These are phyloP conservation scores for Graphilbum fragrans DNA, from an alignment of 2,329 filamentous ascomycete genomes.

Conservation along the genomic window DNA sequence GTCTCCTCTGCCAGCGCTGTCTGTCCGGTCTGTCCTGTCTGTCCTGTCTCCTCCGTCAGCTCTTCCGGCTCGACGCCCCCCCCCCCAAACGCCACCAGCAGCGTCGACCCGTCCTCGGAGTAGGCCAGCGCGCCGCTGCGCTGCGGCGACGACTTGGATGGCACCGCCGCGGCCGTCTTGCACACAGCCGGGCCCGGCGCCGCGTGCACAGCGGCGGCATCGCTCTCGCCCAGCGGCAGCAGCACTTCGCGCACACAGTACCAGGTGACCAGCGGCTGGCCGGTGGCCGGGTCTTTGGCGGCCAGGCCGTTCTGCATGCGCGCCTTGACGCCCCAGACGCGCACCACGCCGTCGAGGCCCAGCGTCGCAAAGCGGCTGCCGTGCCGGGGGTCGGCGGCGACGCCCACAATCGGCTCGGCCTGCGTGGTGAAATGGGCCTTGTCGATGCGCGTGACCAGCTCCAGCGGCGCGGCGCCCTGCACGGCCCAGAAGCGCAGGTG, in stretches of 20 bases:
- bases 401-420: constrained; percentile 52
- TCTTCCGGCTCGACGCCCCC: background rate
- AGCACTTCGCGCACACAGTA: constrained; percentile 49
- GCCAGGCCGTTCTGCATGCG: constrained; percentile 57
- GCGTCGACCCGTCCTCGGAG: constrained; percentile 71
- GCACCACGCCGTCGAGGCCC: constrained; percentile 65
- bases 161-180: background rate
- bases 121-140: constrained; percentile 59
- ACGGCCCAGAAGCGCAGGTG: constrained; percentile 86
- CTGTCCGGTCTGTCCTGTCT: background rate
- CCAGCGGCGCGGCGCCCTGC: constrained; percentile 42
- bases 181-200: too few species aligned
- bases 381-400: constrained; percentile 54
- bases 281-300: constrained; percentile 40
- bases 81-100: constrained; percentile 55
- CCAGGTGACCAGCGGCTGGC: constrained; percentile 60
- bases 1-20: background rate
- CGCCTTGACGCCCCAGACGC: constrained; percentile 68
- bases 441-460: constrained; percentile 73
- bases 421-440: constrained; percentile 56
- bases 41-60: background rate
- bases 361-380: constrained; percentile 69
- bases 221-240: constrained; percentile 17
- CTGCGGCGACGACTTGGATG: background rate
- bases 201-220: constrained; percentile 18